phyloP scores from a whole-genome alignment of 1,284 basidiomycete species.

The Ustilago curta region DNA sequence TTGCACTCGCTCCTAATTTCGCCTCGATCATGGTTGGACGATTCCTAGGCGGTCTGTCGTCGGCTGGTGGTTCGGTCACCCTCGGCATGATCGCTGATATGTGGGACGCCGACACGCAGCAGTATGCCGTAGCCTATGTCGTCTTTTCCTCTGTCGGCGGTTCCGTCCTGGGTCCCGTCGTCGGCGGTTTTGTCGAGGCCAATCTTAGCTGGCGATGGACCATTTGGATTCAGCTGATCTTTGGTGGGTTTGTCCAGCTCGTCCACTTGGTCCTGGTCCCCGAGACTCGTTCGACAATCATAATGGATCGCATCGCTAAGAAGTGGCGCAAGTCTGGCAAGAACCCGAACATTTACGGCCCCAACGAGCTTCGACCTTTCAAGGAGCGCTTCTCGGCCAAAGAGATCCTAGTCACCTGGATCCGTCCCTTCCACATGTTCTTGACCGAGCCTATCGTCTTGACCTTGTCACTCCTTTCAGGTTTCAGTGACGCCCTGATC shows the following conservation, averaged over 20 bases:
- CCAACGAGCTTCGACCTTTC: constrained; percentile 68
- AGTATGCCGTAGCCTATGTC: constrained; percentile 67
- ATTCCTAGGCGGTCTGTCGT: constrained; percentile 68
- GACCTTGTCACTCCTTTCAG: constrained; percentile 70
- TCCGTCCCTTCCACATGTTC: constrained; percentile 69
- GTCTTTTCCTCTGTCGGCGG: constrained; percentile 69
- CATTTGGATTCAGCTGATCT: constrained; percentile 70
- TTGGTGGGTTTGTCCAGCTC: constrained; percentile 69
- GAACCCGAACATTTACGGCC: constrained; percentile 64
- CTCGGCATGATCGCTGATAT: constrained; percentile 69
- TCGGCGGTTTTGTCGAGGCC: constrained; percentile 57
- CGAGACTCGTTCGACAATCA: constrained; percentile 70
- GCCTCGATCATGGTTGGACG: constrained; percentile 68
- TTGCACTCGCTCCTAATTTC: constrained; percentile 63
- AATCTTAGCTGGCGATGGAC: constrained; percentile 66
- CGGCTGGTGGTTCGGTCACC: constrained; percentile 71
- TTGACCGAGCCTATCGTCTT: constrained; percentile 71
- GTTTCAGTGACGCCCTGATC: constrained; percentile 70
- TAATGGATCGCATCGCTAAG: constrained; percentile 70
- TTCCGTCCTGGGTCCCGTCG: constrained; percentile 68
- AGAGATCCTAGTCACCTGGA: constrained; percentile 69
- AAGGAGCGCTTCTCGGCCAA: constrained; percentile 66
- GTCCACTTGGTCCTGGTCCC: constrained; percentile 70
- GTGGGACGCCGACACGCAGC: constrained; percentile 67
- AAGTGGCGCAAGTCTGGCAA: constrained; percentile 61